Conservation (phyloP, 768 basidiomycete genomes). For the Amanita pseudoporphyria region DNA sequence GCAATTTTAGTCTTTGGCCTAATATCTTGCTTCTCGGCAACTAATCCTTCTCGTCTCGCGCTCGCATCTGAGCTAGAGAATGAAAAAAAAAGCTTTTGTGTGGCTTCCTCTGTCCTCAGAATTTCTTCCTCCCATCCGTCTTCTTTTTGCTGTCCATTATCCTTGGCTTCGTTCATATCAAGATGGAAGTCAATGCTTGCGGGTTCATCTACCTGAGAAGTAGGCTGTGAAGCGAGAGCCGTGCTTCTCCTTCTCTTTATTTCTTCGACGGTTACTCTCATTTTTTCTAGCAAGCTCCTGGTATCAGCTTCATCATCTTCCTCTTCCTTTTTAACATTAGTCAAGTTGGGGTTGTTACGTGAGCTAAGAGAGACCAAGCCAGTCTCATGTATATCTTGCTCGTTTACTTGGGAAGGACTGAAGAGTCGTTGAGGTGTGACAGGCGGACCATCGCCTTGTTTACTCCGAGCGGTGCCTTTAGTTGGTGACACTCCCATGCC, state of each 20-base stretch:
- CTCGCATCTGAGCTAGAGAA: background rate
- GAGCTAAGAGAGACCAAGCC: background rate
- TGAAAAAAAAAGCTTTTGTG: background rate
- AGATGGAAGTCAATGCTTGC: background rate
- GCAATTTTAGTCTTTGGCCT: background rate
- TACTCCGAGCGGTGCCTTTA: slow-evolving; percentile 4
- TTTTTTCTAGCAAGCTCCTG: slow-evolving; percentile 32
- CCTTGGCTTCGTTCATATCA: background rate
- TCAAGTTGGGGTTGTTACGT: background rate
- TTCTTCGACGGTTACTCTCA: slow-evolving; percentile 38
- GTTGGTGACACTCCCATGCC: slow-evolving; percentile 32
- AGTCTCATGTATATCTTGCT: background rate
- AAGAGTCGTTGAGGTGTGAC: background rate
- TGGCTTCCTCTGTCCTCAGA: background rate
- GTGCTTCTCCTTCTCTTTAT: slow-evolving; percentile 37
- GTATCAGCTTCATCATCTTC: slow-evolving; percentile 27
- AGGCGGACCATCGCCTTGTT: background rate
- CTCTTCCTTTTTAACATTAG: background rate
- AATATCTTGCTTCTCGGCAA: background rate
- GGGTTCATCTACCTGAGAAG: background rate
- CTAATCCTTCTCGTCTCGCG: background rate
- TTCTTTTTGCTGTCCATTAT: background rate
- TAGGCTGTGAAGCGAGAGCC: background rate
- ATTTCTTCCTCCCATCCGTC: no score
- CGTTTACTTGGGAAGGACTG: background rate